Evolutionary conservation across 192 early-diverging fungal genomes (phyloP).

Genomic region (Helicostylum pulchrum): DNA sequence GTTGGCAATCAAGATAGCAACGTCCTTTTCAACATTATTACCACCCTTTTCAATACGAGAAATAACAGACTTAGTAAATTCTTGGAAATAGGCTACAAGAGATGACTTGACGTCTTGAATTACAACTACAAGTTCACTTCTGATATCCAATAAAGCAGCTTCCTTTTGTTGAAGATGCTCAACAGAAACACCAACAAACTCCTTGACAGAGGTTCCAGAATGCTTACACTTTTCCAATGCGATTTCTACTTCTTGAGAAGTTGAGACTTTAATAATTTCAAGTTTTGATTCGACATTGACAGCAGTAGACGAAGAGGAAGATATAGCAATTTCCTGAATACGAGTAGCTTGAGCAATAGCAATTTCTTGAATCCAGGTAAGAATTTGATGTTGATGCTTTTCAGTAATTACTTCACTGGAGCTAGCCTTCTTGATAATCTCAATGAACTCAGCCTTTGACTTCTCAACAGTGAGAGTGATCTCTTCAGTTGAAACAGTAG

Average conservation of each 20-base stretch:
- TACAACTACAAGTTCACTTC: constrained; percentile 1
- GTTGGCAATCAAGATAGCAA: constrained; percentile 12
- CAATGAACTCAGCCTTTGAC: constrained; percentile 6
- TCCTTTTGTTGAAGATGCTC: constrained; percentile 13
- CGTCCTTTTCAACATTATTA: constrained; percentile 13
- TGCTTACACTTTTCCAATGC: constrained; percentile 17
- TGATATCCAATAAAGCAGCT: constrained; percentile 10
- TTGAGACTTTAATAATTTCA: constrained; percentile 10
- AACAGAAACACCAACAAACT: constrained; percentile 13
- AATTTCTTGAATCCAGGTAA: constrained; percentile 21
- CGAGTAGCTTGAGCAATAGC: constrained; percentile 17
- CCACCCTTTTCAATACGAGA: constrained; percentile 6
- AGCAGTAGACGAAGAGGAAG: background rate
- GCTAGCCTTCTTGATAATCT: constrained; percentile 11
- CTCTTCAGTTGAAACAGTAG: constrained; percentile 8
- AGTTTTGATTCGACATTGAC: constrained; percentile 6
- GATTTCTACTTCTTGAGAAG: constrained; percentile 8
- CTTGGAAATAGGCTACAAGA: constrained; percentile 10
- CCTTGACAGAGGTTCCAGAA: background rate
- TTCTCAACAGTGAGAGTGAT: constrained; percentile 8
- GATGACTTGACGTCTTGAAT: constrained; percentile 7
- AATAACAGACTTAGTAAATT: background rate
- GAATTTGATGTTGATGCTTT: constrained; percentile 8
- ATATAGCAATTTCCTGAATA: constrained; percentile 14
- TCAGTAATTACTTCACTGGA: background rate